A percentile compares a stretch with the other conserved stretches of the same genome.
Conservation (phyloP, 2,329 filamentous ascomycete species). For the Penicillium corylophilum region DNA sequence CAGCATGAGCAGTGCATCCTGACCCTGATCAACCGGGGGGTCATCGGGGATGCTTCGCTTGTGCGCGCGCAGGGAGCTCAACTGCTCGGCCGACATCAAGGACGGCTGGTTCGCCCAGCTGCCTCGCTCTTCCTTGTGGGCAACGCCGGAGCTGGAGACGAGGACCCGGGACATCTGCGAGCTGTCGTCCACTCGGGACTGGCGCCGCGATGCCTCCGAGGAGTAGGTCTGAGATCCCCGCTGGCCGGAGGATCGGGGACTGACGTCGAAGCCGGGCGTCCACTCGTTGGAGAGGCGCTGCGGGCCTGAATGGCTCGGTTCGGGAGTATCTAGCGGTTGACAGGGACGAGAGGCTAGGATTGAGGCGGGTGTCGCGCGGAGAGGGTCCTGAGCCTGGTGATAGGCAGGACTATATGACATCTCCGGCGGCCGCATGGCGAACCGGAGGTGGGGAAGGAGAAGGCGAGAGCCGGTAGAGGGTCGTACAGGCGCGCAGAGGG, state of each 20-base stretch:
- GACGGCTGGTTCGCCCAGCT: conserved; percentile 38
- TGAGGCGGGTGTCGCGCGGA: conserved; percentile 24
- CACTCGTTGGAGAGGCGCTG: conserved; percentile 15
- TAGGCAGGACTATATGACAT: conserved; percentile 40
- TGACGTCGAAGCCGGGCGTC: conserved; percentile 14
- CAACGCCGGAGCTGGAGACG: conserved; percentile 23
- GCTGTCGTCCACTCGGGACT: conserved; percentile 23
- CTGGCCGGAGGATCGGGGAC: conserved; percentile 25
- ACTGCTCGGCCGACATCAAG: conserved; percentile 34
- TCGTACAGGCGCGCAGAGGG: conserved; percentile 23
- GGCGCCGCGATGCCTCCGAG: conserved; percentile 24
- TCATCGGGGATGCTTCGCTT: conserved; percentile 30
- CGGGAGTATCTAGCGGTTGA: conserved; percentile 21
- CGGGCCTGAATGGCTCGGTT: conserved; percentile 9
- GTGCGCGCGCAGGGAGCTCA: conserved; percentile 24
- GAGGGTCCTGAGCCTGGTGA: conserved; percentile 29
- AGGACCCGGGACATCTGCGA: conserved; percentile 25
- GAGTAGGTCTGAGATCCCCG: conserved; percentile 23
- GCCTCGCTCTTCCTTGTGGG: conserved; percentile 32
- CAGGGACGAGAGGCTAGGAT: conserved; percentile 20
- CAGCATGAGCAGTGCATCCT: conserved; percentile 48
- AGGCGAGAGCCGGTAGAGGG: conserved; percentile 7
- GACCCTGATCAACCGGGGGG: conserved; percentile 27
- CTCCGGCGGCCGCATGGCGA: conserved; percentile 34
- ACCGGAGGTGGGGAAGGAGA: conserved; percentile 11